Evolutionary conservation across 176 grass and related monocot species (phyloP), one percentile per base, ranked within the genome.

Genomic region (Ampelocalamus luodianensis): DNA sequence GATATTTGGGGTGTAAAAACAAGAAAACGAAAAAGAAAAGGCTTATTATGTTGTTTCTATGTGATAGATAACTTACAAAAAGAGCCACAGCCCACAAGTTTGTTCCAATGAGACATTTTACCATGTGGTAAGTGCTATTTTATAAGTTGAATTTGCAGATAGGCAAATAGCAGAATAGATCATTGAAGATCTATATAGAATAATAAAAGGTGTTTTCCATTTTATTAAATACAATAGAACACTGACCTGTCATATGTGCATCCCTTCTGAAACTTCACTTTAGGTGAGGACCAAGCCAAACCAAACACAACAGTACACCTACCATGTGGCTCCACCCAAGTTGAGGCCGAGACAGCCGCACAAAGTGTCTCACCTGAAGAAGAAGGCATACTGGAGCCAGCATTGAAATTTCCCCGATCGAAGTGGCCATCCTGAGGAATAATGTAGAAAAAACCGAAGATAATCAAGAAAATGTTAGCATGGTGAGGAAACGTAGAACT

Each of bases 181-280:
- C 10, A 0, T 5, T 60, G 3, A 61, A 78, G 50, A 71, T 54
- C 18, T 64, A 62, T 10, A 83, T 46, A 65, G 37, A 67, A 79
- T 46, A 14, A 54, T 10, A 45, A 72, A 59, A 82, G 20, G 34
- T 46, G 11, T 39, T 7, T 1, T 72, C 62, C 6, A 69, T 70
- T 58, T 79, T 44, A 70, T 23, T 36, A 72, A 90, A 58, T 50
- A 4, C 71, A 93, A 65, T 9, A 46, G 23, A 39, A 29, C 27
- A 79, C 76, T 58, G 40, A 99, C 96, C 96, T 99, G 82, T 94
- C 89, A 72, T 99, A 99, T 34, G 96, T 85, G 71, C 93, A 92
- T 65, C 96, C 96, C 49, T 96, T 99, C 86, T 96, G 93, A 88
- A 99, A 99, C 86, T 91, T 99, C 66, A 99, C 93, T 95, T 99